phyloP scores from a whole-genome alignment of 2,329 filamentous ascomycete genomes.

The Pyrenochaeta sp. region DNA sequence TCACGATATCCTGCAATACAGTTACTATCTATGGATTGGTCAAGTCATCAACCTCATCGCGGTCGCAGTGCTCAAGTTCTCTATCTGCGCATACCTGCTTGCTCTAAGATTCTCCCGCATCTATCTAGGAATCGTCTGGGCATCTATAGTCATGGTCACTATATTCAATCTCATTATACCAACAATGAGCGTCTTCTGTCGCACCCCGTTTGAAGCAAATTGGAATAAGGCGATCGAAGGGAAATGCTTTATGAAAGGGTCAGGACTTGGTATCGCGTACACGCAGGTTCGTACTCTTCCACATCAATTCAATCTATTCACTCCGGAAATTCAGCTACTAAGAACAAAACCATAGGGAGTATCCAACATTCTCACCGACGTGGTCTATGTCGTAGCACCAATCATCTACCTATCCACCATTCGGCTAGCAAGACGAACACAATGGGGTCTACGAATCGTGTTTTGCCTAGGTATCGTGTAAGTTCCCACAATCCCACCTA shows the following conservation, averaged over 20 bases:
- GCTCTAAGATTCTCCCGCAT: conserved; percentile 31
- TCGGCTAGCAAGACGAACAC: conserved; percentile 33
- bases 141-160: conserved; percentile 33
- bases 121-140: conserved; percentile 34
- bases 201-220: conserved; percentile 38
- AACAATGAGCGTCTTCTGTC: conserved; percentile 26
- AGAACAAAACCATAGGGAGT: conserved; percentile 15
- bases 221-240: conserved; percentile 32
- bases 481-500: conserved; percentile 1
- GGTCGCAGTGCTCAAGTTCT: conserved; percentile 33
- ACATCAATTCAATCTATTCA: background rate
- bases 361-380: conserved; percentile 38
- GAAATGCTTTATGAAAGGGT: conserved; percentile 31
- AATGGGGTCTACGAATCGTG: conserved; percentile 37
- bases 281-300: conserved; percentile 11
- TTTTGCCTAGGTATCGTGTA: conserved; percentile 38
- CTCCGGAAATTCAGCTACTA: background rate
- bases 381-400: conserved; percentile 37
- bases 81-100: conserved; percentile 40
- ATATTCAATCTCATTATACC: conserved; percentile 34
- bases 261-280: conserved; percentile 20
- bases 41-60: conserved; percentile 38
- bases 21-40: conserved; percentile 30
- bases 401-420: conserved; percentile 36
- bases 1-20: conserved; percentile 25